Evolutionary conservation across 2,329 filamentous ascomycete genomes (phyloP).

Genomic region (Aspergillus fischeri): DNA sequence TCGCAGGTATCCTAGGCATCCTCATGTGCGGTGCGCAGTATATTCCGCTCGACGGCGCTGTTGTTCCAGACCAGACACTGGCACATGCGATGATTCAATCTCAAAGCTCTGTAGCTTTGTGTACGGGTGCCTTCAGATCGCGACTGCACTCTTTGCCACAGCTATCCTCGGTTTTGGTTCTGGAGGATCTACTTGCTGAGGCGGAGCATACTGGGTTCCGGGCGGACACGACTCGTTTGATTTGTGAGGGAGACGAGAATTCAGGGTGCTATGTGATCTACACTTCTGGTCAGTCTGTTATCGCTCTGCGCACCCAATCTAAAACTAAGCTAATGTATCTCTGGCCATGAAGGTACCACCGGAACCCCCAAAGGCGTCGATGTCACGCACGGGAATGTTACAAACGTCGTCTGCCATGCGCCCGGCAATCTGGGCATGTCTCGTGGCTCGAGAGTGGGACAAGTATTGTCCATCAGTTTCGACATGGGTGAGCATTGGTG

Average conservation of each 20-base stretch:
- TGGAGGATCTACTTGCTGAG: conserved; percentile 2
- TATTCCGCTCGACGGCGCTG: conserved; percentile 7
- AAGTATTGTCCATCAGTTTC: conserved; percentile 9
- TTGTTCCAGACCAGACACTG: conserved; percentile 7
- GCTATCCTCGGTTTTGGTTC: background rate
- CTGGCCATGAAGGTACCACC: conserved; percentile 3
- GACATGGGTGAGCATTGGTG: conserved; percentile 7
- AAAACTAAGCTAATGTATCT: background rate
- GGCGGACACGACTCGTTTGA: background rate
- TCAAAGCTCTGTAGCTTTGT: conserved; percentile 1
- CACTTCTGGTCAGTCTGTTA: conserved; percentile 2
- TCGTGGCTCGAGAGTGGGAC: conserved; percentile 3
- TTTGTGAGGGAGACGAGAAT: conserved; percentile 2
- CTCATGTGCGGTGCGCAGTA: conserved; percentile 9
- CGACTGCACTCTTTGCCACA: background rate
- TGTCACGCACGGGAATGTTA: conserved; percentile 7
- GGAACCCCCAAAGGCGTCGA: conserved; percentile 8
- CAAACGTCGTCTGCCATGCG: conserved; percentile 7
- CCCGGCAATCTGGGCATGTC: conserved; percentile 7
- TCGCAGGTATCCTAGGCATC: conserved; percentile 7
- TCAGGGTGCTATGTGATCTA: conserved; percentile 10
- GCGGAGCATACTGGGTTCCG: background rate
- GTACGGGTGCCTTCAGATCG: background rate
- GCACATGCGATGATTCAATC: conserved; percentile 4
- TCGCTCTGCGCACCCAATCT: background rate